Conservation (phyloP, 2,329 filamentous ascomycete species). For the Phyllosticta citriasiana region DNA sequence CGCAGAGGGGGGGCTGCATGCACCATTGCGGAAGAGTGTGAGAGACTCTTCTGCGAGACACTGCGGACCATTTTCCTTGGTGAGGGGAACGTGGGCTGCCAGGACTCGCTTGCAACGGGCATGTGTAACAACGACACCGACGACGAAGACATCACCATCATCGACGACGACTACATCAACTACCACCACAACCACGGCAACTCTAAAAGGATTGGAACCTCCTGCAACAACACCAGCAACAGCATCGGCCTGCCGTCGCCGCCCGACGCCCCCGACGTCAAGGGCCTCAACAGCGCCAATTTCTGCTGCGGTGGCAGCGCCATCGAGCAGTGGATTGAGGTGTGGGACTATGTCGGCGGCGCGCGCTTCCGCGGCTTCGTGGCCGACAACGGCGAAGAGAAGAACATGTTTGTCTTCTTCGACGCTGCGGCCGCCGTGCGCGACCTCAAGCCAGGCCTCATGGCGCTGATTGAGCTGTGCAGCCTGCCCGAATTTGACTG, state of each 20-base stretch:
- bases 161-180: slow-evolving; percentile 20
- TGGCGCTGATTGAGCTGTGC: slow-evolving; percentile 83
- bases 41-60: slow-evolving; percentile 99
- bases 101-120: slow-evolving; percentile 83
- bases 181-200: slow-evolving; percentile 15
- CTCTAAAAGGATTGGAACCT: slow-evolving; percentile 54
- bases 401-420: slow-evolving; percentile 81
- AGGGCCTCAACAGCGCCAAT: background rate
- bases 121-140: slow-evolving; percentile 36
- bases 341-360: slow-evolving; percentile 79
- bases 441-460: slow-evolving; percentile 79
- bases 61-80: slow-evolving; percentile 89
- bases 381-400: slow-evolving; percentile 57
- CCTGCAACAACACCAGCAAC: slow-evolving; percentile 15
- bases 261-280: slow-evolving; percentile 18
- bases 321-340: slow-evolving; percentile 59
- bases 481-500: slow-evolving; percentile 62
- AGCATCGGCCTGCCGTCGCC: slow-evolving; percentile 23
- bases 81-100: slow-evolving; percentile 71
- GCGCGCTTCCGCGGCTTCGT: slow-evolving; percentile 81
- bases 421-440: slow-evolving; percentile 60
- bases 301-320: slow-evolving; percentile 13
- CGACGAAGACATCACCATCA: slow-evolving; percentile 13
- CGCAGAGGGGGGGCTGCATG: slow-evolving; percentile 81
- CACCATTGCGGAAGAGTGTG: slow-evolving; percentile 98